Base-by-base conservation (phyloP, 2,329 filamentous ascomycete genomes). In the Geoglossum cookeanum region DNA sequence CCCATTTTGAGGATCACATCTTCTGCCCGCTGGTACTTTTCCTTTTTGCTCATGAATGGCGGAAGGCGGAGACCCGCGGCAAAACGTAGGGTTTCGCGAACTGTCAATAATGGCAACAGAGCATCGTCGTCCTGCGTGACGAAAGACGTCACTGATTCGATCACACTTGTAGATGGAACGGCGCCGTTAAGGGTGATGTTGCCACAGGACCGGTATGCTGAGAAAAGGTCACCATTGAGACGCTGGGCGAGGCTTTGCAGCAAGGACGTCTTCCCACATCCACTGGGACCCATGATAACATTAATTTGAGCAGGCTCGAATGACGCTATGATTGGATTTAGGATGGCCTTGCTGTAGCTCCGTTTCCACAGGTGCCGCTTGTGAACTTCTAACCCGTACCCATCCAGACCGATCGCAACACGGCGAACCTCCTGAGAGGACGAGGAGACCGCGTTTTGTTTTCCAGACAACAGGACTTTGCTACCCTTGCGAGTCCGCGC, bases 121-220 rank as follows among this genome's bases (percentile, higher is more conserved):
- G 83, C 85, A 62, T 88, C 84, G 58, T 89, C 85, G 59, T 88
- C 84, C 61, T 89, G 85, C 27, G 83, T 86, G 5, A 89, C 85
- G 60, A 87, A 89, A 0, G 84, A 87, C 47, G 82, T 84, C 0
- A 87, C 77, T 0, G 84, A 85, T 33, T 82, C 76, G 37, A 89
- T 75, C 3, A 89, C 84, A 0, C 79, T 76, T 55, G 80, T 75
- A 0, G 83, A 84, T 0, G 85, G 85, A 1, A 77, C 69, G 0
- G 83, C 78, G 0, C 78, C 80, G 62, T 90, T 89, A 65, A 88
- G 87, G 0, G 77, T 75, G 66, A 90, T 77, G 51, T 73, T 75
- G 0, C 85, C 85, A 4, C 72, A 73, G 2, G 78, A 71, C 3
- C 70, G 72, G 63, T 89, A 89, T 57, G 74, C 75, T 0, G 81